A percentile compares a stretch with the other conserved stretches of the same genome.
These are phyloP conservation scores for Amylocystis lapponica DNA, from an alignment of 768 basidiomycete genomes.

Conservation along the genomic window DNA sequence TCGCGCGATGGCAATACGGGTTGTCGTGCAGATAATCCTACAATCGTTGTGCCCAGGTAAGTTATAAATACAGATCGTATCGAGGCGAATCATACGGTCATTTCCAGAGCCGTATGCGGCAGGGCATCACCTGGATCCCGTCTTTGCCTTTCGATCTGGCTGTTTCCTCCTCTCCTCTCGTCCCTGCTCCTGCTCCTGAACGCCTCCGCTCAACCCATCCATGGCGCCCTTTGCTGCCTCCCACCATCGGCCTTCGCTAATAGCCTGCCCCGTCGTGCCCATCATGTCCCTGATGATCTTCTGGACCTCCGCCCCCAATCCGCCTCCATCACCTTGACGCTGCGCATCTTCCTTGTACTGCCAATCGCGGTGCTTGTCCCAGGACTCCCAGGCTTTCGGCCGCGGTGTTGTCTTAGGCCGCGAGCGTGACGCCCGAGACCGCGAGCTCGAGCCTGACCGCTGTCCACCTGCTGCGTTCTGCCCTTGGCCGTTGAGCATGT, in stretches of 20 bases:
- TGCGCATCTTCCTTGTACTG: slow-evolving; percentile 33
- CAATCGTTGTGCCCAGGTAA: no score
- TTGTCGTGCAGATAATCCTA: no score
- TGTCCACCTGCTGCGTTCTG: slow-evolving; percentile 25
- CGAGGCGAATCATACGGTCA: no score
- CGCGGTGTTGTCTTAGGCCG: slow-evolving; percentile 15
- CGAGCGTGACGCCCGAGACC: slow-evolving; percentile 16
- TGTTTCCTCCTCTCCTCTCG: background rate
- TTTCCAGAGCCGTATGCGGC: no score
- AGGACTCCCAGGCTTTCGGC: slow-evolving; percentile 63
- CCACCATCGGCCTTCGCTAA: slow-evolving; percentile 35
- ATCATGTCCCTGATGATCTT: slow-evolving; percentile 43
- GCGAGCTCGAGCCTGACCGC: slow-evolving; percentile 12
- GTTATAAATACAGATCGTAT: no score
- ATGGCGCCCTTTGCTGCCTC: slow-evolving; percentile 27
- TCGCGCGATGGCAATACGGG: no score
- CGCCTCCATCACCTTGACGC: slow-evolving; percentile 20
- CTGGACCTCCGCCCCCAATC: slow-evolving; percentile 32
- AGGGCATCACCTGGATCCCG: no score
- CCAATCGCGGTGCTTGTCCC: slow-evolving; percentile 56
- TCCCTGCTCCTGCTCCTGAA: background rate
- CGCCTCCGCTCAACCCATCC: slow-evolving; percentile 4
- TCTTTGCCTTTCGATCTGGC: background rate
- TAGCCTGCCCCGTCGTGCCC: slow-evolving; percentile 23
- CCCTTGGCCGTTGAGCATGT: slow-evolving; percentile 35